A percentile compares a stretch with the other conserved stretches of the same genome.
phyloP scores from a whole-genome alignment of 1,284 basidiomycete genomes.

The Polyporus tsugae region DNA sequence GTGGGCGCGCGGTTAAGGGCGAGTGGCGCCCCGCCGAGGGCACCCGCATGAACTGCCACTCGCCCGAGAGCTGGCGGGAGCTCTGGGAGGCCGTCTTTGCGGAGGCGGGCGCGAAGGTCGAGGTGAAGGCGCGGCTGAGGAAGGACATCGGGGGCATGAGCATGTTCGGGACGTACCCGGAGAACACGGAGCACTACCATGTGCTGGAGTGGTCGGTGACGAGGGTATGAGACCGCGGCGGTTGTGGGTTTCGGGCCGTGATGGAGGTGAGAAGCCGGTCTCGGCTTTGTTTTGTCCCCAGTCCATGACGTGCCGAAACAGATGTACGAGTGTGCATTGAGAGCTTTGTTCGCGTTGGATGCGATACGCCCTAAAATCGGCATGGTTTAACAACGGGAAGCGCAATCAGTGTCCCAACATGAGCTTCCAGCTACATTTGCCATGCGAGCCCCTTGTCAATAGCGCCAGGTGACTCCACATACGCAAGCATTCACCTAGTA shows the following conservation, averaged over 20 bases:
- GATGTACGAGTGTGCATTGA: not conserved
- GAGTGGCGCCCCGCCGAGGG: slow-evolving; percentile 25
- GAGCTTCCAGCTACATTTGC: not conserved
- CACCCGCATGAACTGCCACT: slow-evolving; percentile 41
- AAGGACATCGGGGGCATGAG: slow-evolving; percentile 14
- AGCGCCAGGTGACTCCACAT: not conserved
- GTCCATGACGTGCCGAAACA: not conserved
- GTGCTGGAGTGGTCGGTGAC: slow-evolving; percentile 33
- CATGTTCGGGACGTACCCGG: slow-evolving; percentile 22
- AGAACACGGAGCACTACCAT: slow-evolving; percentile 28
- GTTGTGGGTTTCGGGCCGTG: not conserved
- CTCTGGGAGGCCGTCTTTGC: slow-evolving; percentile 53
- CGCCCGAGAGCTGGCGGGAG: slow-evolving; percentile 49
- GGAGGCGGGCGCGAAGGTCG: slow-evolving; percentile 44
- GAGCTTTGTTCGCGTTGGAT: not conserved
- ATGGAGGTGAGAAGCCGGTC: not conserved
- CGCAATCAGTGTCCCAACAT: not conserved
- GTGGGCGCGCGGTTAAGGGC: slow-evolving; percentile 3
- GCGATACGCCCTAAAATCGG: not conserved
- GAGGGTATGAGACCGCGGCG: not conserved
- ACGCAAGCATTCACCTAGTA: not conserved
- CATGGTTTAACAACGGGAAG: too few relatives aligned
- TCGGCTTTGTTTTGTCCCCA: not conserved
- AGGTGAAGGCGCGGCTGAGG: slow-evolving; percentile 11
- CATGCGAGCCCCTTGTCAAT: not conserved